A percentile compares a stretch with the other conserved stretches of the same genome.
These are phyloP conservation scores for Spinacia oleracea DNA, from an alignment of 179 eudicot species.

Conservation along the genomic window DNA sequence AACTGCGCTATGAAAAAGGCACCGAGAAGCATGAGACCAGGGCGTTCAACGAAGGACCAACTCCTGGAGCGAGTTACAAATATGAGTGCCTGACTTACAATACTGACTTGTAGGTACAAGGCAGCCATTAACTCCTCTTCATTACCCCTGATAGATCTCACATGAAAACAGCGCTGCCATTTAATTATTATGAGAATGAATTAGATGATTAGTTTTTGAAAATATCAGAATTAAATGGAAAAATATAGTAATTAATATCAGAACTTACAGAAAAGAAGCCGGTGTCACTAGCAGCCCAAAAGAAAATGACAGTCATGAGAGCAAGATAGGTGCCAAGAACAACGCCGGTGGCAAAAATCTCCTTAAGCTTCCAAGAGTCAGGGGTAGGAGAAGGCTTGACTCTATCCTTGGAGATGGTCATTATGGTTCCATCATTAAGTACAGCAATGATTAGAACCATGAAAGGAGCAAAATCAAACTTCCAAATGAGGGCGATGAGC, in stretches of 20 bases:
- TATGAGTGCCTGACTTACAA: slow-evolving; percentile 85
- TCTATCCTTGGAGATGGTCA: slow-evolving; percentile 93
- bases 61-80: slow-evolving; percentile 88
- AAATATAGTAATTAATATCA: not conserved
- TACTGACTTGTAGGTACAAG: slow-evolving; percentile 89
- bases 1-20: slow-evolving; percentile 80
- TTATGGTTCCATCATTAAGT: slow-evolving; percentile 92
- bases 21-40: slow-evolving; percentile 59
- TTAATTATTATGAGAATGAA: no score
- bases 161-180: slow-evolving; percentile 62
- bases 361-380: slow-evolving; percentile 88
- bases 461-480: slow-evolving; percentile 88
- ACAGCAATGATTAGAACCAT: slow-evolving; percentile 91
- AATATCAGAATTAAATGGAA: no score
- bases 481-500: slow-evolving; percentile 86
- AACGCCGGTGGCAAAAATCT: slow-evolving; percentile 87
- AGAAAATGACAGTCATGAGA: slow-evolving; percentile 81
- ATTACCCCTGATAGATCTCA: slow-evolving; percentile 44
- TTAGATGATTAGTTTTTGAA: no score
- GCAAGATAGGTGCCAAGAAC: slow-evolving; percentile 86
- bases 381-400: slow-evolving; percentile 93
- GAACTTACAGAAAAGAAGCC: slow-evolving; percentile 64
- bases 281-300: slow-evolving; percentile 67
- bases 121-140: slow-evolving; percentile 62
- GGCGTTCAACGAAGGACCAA: slow-evolving; percentile 78